These are phyloP conservation scores for Spencermartinsiella ligniputridi DNA, from an alignment of 1,139 yeast species.

Conservation along the genomic window DNA sequence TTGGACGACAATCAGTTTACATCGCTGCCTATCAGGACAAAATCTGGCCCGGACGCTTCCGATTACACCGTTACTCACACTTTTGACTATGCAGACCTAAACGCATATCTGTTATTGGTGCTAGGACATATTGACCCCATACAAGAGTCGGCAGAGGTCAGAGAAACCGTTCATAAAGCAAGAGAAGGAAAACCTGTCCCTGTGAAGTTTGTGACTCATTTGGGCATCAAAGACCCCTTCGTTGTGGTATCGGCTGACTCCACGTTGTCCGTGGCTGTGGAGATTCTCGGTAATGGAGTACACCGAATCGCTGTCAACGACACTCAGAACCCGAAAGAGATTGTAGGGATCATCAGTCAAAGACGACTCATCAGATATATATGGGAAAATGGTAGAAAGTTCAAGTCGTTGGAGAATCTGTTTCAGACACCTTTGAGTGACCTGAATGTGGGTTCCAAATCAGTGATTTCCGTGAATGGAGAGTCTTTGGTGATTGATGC, in stretches of 20 bases:
- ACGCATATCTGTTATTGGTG: slow-evolving; percentile 72
- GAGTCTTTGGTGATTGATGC: slow-evolving; percentile 88
- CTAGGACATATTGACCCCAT: slow-evolving; percentile 51
- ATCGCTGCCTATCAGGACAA: slow-evolving; percentile 66
- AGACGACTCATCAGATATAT: slow-evolving; percentile 75
- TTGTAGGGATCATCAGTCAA: slow-evolving; percentile 75
- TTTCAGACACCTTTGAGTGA: slow-evolving; percentile 64
- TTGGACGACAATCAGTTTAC: slow-evolving; percentile 69
- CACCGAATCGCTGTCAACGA: slow-evolving; percentile 85
- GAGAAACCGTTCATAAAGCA: slow-evolving; percentile 30
- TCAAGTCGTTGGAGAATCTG: slow-evolving; percentile 71
- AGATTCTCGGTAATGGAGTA: slow-evolving; percentile 84
- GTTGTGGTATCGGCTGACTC: slow-evolving; percentile 67
- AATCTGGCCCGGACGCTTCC: slow-evolving; percentile 23
- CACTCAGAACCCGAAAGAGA: slow-evolving; percentile 36
- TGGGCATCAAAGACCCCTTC: slow-evolving; percentile 85
- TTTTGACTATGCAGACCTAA: slow-evolving; percentile 88
- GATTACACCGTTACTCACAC: slow-evolving; percentile 51
- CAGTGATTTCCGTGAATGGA: slow-evolving; percentile 74
- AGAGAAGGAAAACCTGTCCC: slow-evolving; percentile 51
- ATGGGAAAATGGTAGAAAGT: slow-evolving; percentile 89
- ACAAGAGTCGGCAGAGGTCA: slow-evolving; percentile 27
- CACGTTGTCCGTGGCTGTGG: slow-evolving; percentile 68
- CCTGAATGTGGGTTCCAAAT: slow-evolving; percentile 61
- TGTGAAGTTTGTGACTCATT: slow-evolving; percentile 68